Evolutionary conservation across 345 rosid species (phyloP).

Genomic region (Lepidium africanum): DNA sequence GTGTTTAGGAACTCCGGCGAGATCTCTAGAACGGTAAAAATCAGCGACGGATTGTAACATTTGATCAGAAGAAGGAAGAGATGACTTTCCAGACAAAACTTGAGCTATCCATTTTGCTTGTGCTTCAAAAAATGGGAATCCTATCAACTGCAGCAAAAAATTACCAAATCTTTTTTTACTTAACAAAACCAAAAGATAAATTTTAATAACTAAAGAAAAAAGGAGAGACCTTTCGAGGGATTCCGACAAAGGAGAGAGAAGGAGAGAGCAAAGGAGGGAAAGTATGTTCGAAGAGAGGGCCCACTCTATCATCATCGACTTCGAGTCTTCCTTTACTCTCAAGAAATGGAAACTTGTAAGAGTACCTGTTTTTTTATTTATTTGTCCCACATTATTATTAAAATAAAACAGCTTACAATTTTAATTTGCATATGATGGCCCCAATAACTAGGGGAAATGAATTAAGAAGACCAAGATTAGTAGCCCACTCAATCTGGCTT

Average conservation of each 20-base stretch:
- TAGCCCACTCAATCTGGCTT: conserved; percentile 6
- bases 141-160: conserved; percentile 51
- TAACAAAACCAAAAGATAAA: too few species aligned
- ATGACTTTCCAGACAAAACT: conserved; percentile 70
- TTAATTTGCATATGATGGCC: not conserved
- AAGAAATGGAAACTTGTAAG: conserved; percentile 84
- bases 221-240: conserved; percentile 71
- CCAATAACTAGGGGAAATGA: conserved; percentile 5
- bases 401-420: too few species aligned
- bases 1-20: conserved; percentile 61
- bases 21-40: conserved; percentile 60
- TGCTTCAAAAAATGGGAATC: conserved; percentile 89
- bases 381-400: not conserved
- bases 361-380: conserved; percentile 49
- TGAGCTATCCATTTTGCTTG: conserved; percentile 94
- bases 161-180: not conserved
- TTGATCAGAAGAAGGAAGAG: conserved; percentile 55
- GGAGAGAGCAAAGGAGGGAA: conserved; percentile 92
- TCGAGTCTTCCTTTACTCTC: conserved; percentile 89
- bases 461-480: conserved; percentile 11
- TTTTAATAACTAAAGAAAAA: too few species aligned
- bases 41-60: conserved; percentile 67
- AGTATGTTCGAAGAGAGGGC: conserved; percentile 88
- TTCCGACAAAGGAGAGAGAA: conserved; percentile 78
- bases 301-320: conserved; percentile 91